phyloP scores from a whole-genome alignment of 768 basidiomycete genomes.

The Termitomyces sp. region DNA sequence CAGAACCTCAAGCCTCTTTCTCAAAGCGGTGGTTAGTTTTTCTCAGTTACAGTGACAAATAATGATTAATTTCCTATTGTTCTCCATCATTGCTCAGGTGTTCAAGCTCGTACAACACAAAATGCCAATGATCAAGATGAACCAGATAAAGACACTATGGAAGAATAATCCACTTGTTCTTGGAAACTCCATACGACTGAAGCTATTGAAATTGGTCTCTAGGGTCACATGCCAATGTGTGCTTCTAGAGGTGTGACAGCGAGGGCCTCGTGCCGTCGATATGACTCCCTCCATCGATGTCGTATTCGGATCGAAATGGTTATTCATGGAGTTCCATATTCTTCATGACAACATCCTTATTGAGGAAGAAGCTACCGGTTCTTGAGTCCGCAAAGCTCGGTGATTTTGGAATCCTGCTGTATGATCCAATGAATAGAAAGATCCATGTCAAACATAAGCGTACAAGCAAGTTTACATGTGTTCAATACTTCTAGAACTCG shows the following conservation, averaged over 20 bases:
- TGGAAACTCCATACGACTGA: conserved; percentile 5
- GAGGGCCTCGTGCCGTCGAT: not conserved
- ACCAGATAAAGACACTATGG: conserved; percentile 52
- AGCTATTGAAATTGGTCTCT: conserved; percentile 6
- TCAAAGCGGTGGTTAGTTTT: conserved; percentile 60
- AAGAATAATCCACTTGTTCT: conserved; percentile 40
- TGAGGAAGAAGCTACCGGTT: not conserved
- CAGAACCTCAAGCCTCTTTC: conserved; percentile 74
- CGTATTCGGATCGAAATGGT: not conserved
- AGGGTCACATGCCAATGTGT: conserved; percentile 7
- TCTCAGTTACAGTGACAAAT: not conserved
- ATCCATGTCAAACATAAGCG: not conserved
- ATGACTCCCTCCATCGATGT: not conserved
- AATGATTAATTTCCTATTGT: not conserved
- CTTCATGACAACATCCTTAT: conserved; percentile 1
- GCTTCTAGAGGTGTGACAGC: not conserved
- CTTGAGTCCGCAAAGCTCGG: not conserved
- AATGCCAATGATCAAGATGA: conserved; percentile 18
- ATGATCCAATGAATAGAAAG: not conserved
- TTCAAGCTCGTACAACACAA: conserved; percentile 45
- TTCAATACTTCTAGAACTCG: conserved; percentile 30
- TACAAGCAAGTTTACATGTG: not conserved
- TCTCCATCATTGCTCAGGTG: conserved; percentile 30
- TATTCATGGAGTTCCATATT: not conserved
- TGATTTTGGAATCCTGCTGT: conserved; percentile 5